These are phyloP conservation scores for Chlorella ohadii DNA, from an alignment of 139 green algal genomes.

Conservation along the genomic window DNA sequence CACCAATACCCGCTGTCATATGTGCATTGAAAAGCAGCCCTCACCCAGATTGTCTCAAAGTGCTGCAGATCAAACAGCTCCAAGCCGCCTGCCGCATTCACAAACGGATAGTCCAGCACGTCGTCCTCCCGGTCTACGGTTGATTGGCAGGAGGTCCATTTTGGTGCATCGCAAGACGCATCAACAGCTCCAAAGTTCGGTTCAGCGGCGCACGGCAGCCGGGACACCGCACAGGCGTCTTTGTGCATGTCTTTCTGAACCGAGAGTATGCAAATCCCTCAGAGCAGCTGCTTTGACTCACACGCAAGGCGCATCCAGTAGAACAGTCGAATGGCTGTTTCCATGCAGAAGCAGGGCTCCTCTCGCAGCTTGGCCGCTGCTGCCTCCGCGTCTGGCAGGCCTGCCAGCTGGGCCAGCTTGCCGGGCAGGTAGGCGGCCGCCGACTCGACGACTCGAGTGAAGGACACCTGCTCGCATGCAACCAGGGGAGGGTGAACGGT, in stretches of 20 bases:
- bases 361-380: background rate
- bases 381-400: background rate
- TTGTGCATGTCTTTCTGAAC: no score
- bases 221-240: no score
- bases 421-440: slow-evolving; percentile 1
- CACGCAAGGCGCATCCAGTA: slow-evolving; percentile 23
- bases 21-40: no score
- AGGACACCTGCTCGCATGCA: no score
- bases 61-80: background rate
- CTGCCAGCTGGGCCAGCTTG: background rate
- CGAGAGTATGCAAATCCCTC: no score
- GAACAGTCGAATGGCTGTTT: slow-evolving; percentile 14
- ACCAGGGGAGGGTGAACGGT: no score
- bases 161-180: no score
- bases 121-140: background rate
- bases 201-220: no score
- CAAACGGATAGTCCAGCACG: background rate
- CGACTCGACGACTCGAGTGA: background rate
- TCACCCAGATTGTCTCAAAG: background rate
- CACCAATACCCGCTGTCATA: no score
- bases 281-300: no score
- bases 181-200: no score
- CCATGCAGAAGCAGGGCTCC: slow-evolving; percentile 24
- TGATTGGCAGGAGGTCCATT: no score
- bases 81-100: background rate